A percentile compares a stretch with the other conserved stretches of the same genome.
phyloP scores from a whole-genome alignment of 306 rosid genomes.

The Cercis canadensis region DNA sequence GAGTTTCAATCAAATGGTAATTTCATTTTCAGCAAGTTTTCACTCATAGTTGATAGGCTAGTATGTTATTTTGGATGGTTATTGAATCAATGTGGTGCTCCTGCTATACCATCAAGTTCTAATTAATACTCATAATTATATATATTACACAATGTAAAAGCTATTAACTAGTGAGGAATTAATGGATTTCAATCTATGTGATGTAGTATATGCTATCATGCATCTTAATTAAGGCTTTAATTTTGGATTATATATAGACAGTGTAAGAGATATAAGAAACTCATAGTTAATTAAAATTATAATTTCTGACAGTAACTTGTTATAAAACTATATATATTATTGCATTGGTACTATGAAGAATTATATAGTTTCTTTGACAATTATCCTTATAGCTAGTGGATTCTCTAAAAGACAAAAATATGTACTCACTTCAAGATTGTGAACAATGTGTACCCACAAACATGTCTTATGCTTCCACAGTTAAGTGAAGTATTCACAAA shows the following conservation, averaged over 20 bases:
- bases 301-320: not conserved
- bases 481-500: not conserved
- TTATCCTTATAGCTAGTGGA: not conserved
- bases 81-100: constrained; percentile 15
- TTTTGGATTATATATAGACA: not conserved
- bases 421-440: not conserved
- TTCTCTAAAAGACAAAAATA: not conserved
- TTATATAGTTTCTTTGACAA: not conserved
- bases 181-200: not conserved
- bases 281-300: not conserved
- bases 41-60: not conserved
- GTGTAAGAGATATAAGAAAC: not conserved
- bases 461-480: not conserved
- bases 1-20: constrained; percentile 48
- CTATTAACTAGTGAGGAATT: not conserved
- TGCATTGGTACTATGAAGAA: not conserved
- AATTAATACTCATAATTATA: not conserved
- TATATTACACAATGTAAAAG: not conserved
- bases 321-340: not conserved
- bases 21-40: not conserved
- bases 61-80: not conserved
- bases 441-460: not conserved
- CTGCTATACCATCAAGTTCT: constrained; percentile 7
- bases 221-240: not conserved
- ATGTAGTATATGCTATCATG: not conserved